Conservation (phyloP, 2,329 filamentous ascomycete species). For the Corynespora cassiicola region DNA sequence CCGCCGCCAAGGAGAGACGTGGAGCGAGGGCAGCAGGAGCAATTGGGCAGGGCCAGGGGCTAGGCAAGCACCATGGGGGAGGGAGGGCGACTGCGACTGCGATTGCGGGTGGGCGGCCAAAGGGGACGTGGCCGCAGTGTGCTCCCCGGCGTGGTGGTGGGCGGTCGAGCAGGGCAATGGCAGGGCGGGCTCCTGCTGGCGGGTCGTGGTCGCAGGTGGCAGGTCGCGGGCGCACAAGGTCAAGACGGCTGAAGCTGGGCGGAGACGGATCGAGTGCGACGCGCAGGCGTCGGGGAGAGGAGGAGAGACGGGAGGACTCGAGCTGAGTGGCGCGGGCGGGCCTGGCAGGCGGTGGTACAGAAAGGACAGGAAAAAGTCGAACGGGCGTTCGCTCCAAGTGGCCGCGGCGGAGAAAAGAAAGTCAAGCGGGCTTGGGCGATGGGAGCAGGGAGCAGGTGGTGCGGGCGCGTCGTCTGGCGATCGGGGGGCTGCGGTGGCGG, state of each 20-base stretch:
- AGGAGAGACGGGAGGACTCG: slow-evolving; percentile 14
- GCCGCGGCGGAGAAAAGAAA: slow-evolving; percentile 25
- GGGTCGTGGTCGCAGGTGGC: too few species aligned
- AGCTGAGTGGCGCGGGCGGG: slow-evolving; percentile 7
- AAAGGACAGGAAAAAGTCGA: slow-evolving; percentile 21
- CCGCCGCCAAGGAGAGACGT: slow-evolving; percentile 22
- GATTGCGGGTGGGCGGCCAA: too few species aligned
- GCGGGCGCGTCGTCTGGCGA: slow-evolving; percentile 2
- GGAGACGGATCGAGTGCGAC: slow-evolving; percentile 19
- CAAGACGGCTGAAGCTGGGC: slow-evolving; percentile 13
- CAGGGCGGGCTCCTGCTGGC: slow-evolving; percentile 21
- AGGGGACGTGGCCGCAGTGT: slow-evolving; percentile 43
- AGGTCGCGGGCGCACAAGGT: too few species aligned
- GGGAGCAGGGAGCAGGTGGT: slow-evolving; percentile 11
- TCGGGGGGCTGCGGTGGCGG: neutral
- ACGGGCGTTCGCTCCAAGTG: slow-evolving; percentile 19
- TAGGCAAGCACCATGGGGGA: neutral
- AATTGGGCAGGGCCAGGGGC: too few species aligned
- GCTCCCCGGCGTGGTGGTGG: slow-evolving; percentile 16
- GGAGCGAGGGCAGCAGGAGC: slow-evolving; percentile 25
- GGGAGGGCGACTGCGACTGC: too few species aligned
- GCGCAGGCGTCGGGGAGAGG: slow-evolving; percentile 27
- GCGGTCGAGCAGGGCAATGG: slow-evolving; percentile 18
- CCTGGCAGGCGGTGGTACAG: slow-evolving; percentile 30
- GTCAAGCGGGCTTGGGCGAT: slow-evolving; percentile 3